These are phyloP conservation scores for Lentinula boryana DNA, from an alignment of 768 basidiomycete species.

Conservation along the genomic window DNA sequence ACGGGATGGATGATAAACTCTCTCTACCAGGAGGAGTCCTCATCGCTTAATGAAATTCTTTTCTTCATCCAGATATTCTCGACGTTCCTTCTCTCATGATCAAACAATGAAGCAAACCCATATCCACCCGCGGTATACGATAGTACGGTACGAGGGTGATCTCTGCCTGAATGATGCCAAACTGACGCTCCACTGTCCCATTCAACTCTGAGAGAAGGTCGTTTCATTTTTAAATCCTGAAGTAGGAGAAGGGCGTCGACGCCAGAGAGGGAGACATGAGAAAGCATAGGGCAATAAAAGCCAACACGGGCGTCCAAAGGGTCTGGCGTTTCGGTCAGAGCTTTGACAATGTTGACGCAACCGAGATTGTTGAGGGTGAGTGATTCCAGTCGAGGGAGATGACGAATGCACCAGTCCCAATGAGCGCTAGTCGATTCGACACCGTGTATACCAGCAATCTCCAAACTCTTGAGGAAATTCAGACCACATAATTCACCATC, in stretches of 20 bases:
- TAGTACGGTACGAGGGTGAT: not conserved
- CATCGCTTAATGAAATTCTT: not conserved
- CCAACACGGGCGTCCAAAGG: not conserved
- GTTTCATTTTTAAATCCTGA: not conserved
- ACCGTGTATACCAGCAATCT: not conserved
- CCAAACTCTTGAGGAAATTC: not conserved
- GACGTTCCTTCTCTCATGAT: not conserved
- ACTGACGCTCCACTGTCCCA: not conserved
- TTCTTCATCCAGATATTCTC: not conserved
- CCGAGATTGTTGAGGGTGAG: not conserved
- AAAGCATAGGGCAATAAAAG: not conserved
- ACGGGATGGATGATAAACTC: not conserved
- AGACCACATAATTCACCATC: not conserved
- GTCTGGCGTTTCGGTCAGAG: not conserved
- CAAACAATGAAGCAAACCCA: not conserved
- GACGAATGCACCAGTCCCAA: slow-evolving; percentile 1
- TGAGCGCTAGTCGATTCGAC: not conserved
- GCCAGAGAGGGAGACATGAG: not conserved
- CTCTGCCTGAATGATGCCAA: not conserved
- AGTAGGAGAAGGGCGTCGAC: not conserved
- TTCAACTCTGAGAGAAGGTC: not conserved
- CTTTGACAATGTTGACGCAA: not conserved
- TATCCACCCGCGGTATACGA: not conserved
- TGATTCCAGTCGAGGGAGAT: not conserved
- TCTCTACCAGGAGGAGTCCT: not conserved